Conservation (phyloP, 116 monocot genomes). For the Cymodocea nodosa region DNA sequence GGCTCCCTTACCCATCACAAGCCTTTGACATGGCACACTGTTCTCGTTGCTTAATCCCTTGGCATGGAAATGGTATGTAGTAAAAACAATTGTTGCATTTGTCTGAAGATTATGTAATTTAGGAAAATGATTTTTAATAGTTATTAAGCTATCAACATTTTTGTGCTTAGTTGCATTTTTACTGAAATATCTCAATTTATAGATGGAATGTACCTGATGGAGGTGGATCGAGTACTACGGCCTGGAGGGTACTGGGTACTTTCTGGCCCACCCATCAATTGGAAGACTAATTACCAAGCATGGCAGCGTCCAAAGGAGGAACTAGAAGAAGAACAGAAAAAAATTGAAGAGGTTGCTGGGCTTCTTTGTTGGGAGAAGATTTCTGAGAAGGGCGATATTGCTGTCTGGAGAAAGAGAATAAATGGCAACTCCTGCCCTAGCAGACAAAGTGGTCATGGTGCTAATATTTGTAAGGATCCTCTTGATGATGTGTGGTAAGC, state of each 20-base stretch:
- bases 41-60: constrained; percentile 72
- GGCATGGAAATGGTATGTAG: constrained; percentile 48
- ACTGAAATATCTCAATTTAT: neutral
- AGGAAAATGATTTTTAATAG: neutral
- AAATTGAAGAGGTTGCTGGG: constrained; percentile 59
- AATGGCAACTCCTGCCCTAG: constrained; percentile 41
- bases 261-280: constrained; percentile 78
- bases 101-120: neutral
- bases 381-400: constrained; percentile 56
- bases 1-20: constrained; percentile 59
- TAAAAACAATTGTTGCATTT: neutral
- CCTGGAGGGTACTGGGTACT: constrained; percentile 80
- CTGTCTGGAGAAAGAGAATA: constrained; percentile 62
- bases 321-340: constrained; percentile 47
- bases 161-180: neutral
- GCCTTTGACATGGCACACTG: constrained; percentile 90
- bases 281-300: constrained; percentile 47
- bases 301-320: constrained; percentile 71
- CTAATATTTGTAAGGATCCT: constrained; percentile 21
- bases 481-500: constrained; percentile 63
- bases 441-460: constrained; percentile 20
- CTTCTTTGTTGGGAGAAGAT: constrained; percentile 81
- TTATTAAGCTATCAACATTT: neutral
- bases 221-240: constrained; percentile 67
- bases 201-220: constrained; percentile 90